phyloP scores from a whole-genome alignment of 2,329 filamentous ascomycete genomes.

The Triangularia verruculosa region DNA sequence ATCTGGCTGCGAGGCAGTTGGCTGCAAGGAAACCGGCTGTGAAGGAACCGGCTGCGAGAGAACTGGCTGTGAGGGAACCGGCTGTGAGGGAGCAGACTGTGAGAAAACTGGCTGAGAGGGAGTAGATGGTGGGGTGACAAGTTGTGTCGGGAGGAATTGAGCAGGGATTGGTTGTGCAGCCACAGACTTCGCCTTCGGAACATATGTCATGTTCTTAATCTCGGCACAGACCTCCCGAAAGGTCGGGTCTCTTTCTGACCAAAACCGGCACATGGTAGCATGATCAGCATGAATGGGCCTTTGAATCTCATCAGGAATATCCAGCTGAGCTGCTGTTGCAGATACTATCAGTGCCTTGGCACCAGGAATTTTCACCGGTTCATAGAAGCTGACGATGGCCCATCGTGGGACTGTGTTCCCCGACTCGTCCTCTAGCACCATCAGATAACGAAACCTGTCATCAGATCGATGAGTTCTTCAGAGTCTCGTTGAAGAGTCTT shows the following conservation, averaged over 20 bases:
- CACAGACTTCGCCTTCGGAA: not conserved
- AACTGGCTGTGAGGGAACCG: too few species aligned
- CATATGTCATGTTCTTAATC: not conserved
- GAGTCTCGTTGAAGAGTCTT: constrained; percentile 1
- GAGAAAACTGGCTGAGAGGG: too few species aligned
- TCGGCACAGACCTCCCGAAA: not conserved
- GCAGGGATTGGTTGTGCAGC: too few species aligned
- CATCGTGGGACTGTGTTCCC: not conserved
- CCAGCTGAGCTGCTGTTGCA: not conserved
- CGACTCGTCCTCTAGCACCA: not conserved
- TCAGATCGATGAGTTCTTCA: constrained; percentile 4
- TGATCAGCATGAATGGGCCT: not conserved
- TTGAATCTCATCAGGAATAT: not conserved
- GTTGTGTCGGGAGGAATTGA: too few species aligned
- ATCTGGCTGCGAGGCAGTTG: too few species aligned
- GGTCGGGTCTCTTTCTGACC: not conserved
- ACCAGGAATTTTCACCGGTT: not conserved
- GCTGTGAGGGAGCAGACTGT: too few species aligned
- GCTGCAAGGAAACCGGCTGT: too few species aligned
- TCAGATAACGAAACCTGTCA: constrained; percentile 12
- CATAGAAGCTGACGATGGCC: constrained; percentile 11
- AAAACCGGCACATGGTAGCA: not conserved
- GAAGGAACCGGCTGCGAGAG: too few species aligned
- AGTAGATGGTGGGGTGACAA: too few species aligned
- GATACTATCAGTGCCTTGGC: not conserved